These are phyloP conservation scores for Nicotiana tomentosiformis DNA, from an alignment of 257 asterid genomes.

Conservation along the genomic window DNA sequence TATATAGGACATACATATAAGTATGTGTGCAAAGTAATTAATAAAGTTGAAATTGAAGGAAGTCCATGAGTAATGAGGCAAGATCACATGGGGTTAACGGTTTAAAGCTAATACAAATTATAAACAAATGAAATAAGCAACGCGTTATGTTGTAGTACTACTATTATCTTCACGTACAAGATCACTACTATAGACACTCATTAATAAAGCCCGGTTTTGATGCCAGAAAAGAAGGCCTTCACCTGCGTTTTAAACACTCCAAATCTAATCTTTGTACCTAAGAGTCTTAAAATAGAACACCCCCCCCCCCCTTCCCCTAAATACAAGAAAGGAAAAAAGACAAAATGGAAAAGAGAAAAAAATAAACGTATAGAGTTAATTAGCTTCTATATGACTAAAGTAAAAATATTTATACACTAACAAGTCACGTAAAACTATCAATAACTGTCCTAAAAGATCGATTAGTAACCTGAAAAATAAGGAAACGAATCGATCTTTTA, in stretches of 20 bases:
- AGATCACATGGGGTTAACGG: constrained; percentile 79
- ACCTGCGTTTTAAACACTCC: constrained; percentile 33
- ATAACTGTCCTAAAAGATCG: no score
- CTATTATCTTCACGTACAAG: constrained; percentile 25
- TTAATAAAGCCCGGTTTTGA: constrained; percentile 36
- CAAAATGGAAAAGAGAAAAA: no score
- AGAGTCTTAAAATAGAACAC: not conserved
- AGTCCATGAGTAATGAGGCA: constrained; percentile 51
- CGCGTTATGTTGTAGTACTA: constrained; percentile 33
- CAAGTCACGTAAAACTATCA: no score
- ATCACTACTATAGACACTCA: constrained; percentile 7
- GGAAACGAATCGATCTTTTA: no score
- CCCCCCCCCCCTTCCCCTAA: not conserved
- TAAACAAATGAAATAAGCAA: constrained; percentile 18
- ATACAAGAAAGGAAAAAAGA: no score
- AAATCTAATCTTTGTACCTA: not conserved
- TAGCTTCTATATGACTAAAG: no score
- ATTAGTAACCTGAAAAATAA: no score
- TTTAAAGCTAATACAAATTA: not conserved
- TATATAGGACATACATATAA: constrained; percentile 13
- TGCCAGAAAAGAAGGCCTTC: constrained; percentile 46
- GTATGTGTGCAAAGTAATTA: constrained; percentile 20
- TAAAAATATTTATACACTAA: no score
- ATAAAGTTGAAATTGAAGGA: constrained; percentile 38
- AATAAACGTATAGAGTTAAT: no score